phyloP scores from a whole-genome alignment of 129 eudicot genomes.

The Gnaphalium uliginosum region DNA sequence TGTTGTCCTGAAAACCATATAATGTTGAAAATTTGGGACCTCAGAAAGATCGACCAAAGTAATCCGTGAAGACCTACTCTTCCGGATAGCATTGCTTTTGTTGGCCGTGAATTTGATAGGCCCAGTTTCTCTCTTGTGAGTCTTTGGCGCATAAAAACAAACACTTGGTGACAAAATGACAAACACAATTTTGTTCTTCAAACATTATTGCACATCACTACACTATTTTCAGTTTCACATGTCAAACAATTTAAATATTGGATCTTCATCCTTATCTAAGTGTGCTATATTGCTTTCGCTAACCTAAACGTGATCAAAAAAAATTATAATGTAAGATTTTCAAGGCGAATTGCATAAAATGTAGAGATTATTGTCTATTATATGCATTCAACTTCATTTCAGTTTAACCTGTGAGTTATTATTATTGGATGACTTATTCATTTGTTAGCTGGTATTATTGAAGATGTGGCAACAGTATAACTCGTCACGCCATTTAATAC shows the following conservation, averaged over 20 bases:
- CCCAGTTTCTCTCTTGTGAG: constrained; percentile 34
- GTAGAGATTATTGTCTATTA: no score
- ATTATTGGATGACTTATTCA: no score
- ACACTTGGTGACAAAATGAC: constrained; percentile 31
- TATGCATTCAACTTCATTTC: no score
- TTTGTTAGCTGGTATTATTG: no score
- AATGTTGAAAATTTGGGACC: constrained; percentile 34
- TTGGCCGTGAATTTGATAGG: constrained; percentile 40
- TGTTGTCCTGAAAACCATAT: constrained; percentile 33
- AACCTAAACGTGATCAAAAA: not conserved
- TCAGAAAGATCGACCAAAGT: constrained; percentile 31
- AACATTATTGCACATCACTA: constrained; percentile 31
- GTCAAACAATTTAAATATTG: constrained; percentile 24
- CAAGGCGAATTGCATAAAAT: not conserved
- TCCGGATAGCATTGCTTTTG: constrained; percentile 32
- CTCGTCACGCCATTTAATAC: no score
- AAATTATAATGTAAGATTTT: not conserved
- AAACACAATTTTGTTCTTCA: constrained; percentile 29
- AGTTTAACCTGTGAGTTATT: no score
- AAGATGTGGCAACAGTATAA: no score
- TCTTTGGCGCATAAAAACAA: constrained; percentile 34
- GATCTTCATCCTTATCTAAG: not conserved
- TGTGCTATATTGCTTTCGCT: constrained; percentile 2
- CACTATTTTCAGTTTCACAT: constrained; percentile 33
- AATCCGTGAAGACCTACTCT: constrained; percentile 42